These are phyloP conservation scores for Pouteria glomerata DNA, from an alignment of 148 eudicot genomes.

Conservation along the genomic window DNA sequence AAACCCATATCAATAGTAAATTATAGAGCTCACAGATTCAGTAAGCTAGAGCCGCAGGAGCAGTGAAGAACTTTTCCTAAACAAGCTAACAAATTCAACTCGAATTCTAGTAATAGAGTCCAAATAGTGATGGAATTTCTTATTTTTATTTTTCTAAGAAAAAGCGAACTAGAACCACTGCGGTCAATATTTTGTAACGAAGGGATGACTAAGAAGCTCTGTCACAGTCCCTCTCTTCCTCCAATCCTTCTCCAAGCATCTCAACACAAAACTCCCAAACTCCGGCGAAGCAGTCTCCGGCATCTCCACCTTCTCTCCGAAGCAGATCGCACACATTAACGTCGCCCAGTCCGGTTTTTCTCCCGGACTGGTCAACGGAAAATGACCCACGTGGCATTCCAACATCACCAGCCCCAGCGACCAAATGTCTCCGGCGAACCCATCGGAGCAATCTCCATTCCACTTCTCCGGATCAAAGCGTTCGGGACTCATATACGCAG, in stretches of 20 bases:
- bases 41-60: too few species aligned
- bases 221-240: constrained; percentile 25
- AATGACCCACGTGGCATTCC: constrained; percentile 20
- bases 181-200: constrained; percentile 4
- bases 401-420: constrained; percentile 27
- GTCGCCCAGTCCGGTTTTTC: constrained; percentile 25
- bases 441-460: constrained; percentile 16
- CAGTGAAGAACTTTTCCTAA: too few species aligned
- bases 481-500: constrained; percentile 36
- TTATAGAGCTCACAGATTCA: too few species aligned
- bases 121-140: too few species aligned
- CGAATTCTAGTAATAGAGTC: not conserved
- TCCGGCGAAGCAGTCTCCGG: constrained; percentile 18
- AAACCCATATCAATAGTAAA: too few species aligned
- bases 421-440: constrained; percentile 30
- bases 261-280: constrained; percentile 19
- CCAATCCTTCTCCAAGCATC: constrained; percentile 36
- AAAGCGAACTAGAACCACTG: not conserved
- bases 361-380: constrained; percentile 5
- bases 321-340: constrained; percentile 20
- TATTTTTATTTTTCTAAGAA: not conserved
- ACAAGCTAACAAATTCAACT: too few species aligned
- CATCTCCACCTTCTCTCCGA: constrained; percentile 20
- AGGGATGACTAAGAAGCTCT: constrained; percentile 29
- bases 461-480: constrained; percentile 30